These are phyloP conservation scores for Medicago arabica DNA, from an alignment of 306 rosid species.

Conservation along the genomic window DNA sequence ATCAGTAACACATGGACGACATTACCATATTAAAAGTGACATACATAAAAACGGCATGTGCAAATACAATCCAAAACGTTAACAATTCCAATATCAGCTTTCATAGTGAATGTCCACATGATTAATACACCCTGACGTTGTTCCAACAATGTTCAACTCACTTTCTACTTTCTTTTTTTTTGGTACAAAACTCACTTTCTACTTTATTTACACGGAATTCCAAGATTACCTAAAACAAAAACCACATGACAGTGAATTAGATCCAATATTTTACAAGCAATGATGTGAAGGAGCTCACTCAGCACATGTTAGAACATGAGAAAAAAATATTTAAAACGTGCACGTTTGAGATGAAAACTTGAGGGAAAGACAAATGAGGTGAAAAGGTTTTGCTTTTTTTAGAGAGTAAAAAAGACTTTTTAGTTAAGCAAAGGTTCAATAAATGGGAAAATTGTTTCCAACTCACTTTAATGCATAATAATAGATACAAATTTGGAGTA, in stretches of 20 bases:
- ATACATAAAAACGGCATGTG: neutral
- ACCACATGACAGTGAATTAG: conserved; percentile 4
- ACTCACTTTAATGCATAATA: neutral
- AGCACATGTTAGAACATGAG: neutral
- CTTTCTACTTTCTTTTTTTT: neutral
- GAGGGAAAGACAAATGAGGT: neutral
- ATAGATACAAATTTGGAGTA: neutral
- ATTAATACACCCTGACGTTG: conserved; percentile 18
- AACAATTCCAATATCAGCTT: neutral
- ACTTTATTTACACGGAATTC: conserved; percentile 16
- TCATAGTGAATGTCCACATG: conserved; percentile 15
- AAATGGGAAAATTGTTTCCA: conserved; percentile 2
- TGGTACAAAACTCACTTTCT: neutral
- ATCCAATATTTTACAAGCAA: neutral
- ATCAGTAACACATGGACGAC: neutral
- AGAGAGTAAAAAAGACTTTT: neutral
- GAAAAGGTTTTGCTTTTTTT: neutral
- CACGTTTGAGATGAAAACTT: neutral
- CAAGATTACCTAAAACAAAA: conserved; percentile 39
- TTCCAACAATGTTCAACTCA: conserved; percentile 28
- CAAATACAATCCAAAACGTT: conserved; percentile 1
- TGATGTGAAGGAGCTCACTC: neutral
- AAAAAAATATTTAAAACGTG: neutral
- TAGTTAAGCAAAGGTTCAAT: neutral
- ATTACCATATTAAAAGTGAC: neutral